A percentile compares a stretch with the other conserved stretches of the same genome.
These are phyloP conservation scores for Clathrus columnatus DNA, from an alignment of 768 basidiomycete genomes.

Conservation along the genomic window DNA sequence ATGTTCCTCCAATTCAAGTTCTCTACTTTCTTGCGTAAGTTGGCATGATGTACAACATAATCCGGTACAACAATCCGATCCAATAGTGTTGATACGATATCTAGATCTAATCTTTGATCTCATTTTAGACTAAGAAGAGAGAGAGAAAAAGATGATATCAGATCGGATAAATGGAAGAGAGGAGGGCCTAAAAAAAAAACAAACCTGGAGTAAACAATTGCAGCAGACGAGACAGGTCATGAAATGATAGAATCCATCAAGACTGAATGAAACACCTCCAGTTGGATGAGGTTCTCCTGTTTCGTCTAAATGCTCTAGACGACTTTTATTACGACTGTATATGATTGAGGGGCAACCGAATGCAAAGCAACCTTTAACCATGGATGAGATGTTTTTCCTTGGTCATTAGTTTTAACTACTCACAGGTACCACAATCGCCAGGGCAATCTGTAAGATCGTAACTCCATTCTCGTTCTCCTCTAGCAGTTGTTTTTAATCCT, in stretches of 20 bases:
- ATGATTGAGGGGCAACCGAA: slow-evolving; percentile 35
- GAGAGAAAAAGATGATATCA: neutral
- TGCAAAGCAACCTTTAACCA: slow-evolving; percentile 26
- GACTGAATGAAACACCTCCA: slow-evolving; percentile 25
- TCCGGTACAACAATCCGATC: slow-evolving; percentile 32
- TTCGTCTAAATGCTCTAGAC: slow-evolving; percentile 29
- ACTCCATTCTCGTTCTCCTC: slow-evolving; percentile 28
- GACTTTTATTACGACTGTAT: slow-evolving; percentile 32
- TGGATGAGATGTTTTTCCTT: neutral
- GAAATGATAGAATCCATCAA: slow-evolving; percentile 31
- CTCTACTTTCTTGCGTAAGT: slow-evolving; percentile 39
- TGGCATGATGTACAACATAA: slow-evolving; percentile 40
- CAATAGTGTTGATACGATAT: slow-evolving; percentile 37
- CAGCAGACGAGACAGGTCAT: slow-evolving; percentile 23
- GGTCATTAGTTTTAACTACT: neutral
- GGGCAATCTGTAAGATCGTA: slow-evolving; percentile 19
- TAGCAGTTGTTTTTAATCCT: slow-evolving; percentile 18
- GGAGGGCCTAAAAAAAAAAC: slow-evolving; percentile 28
- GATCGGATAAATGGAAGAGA: slow-evolving; percentile 27
- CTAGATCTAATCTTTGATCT: slow-evolving; percentile 32
- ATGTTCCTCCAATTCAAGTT: slow-evolving; percentile 39
- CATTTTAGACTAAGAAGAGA: slow-evolving; percentile 17
- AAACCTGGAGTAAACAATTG: slow-evolving; percentile 24
- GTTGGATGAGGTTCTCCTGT: slow-evolving; percentile 31
- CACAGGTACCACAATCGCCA: slow-evolving; percentile 20